Conservation (phyloP, 352 stramenopile genomes). For the Globisporangium orthogonon region DNA sequence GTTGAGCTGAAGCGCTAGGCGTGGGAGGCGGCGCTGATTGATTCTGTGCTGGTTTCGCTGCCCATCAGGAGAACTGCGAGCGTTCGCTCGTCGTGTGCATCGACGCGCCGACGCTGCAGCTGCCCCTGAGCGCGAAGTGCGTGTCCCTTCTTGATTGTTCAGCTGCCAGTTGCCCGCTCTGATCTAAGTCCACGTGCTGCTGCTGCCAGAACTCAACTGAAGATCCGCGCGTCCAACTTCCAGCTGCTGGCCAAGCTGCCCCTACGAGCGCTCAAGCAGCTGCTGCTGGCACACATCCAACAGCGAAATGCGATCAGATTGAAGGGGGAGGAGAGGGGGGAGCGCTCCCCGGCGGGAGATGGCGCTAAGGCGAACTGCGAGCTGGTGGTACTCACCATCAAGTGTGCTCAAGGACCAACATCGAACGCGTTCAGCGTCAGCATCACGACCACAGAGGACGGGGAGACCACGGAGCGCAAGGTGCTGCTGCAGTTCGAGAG, state of each 20-base stretch:
- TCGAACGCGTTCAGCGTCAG: constrained; percentile 3
- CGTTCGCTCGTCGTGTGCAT: constrained; percentile 8
- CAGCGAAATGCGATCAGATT: background rate
- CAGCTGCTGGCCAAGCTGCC: constrained; percentile 22
- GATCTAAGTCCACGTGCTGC: background rate
- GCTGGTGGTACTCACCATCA: constrained; percentile 1
- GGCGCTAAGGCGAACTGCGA: background rate
- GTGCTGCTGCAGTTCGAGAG: constrained; percentile 8
- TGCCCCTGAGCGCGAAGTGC: constrained; percentile 1
- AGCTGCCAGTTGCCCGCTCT: background rate
- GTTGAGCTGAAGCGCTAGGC: background rate
- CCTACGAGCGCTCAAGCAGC: constrained; percentile 23
- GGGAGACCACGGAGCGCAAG: background rate
- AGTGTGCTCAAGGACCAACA: background rate
- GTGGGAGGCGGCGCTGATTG: background rate
- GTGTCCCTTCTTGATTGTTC: background rate
- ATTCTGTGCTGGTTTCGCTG: background rate
- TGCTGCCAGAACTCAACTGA: constrained; percentile 5
- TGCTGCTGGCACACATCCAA: constrained; percentile 14
- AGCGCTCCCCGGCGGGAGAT: background rate
- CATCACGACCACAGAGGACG: background rate
- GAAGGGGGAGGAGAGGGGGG: background rate
- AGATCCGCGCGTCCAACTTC: constrained; percentile 6
- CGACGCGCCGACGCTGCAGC: constrained; percentile 5
- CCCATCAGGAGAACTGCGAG: constrained; percentile 2